These are phyloP conservation scores for Stagonosporopsis vannaccii DNA, from an alignment of 2,329 filamentous ascomycete species.

Conservation along the genomic window DNA sequence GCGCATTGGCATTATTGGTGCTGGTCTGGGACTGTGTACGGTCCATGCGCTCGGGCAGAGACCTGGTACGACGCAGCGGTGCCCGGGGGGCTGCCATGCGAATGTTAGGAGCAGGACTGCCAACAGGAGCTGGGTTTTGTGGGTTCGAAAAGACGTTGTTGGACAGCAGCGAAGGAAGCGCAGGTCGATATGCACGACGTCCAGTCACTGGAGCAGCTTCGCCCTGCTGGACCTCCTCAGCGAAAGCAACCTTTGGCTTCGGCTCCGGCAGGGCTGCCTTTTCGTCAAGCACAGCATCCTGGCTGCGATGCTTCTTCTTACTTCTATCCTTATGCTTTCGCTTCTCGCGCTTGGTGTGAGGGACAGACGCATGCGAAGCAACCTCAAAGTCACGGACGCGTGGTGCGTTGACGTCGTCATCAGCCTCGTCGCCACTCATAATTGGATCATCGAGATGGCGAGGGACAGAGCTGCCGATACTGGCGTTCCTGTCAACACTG, in stretches of 20 bases:
- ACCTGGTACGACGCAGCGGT: constrained; percentile 44
- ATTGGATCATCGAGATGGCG: constrained; percentile 52
- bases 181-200: constrained; percentile 66
- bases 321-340: constrained; percentile 52
- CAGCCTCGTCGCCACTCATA: constrained; percentile 62
- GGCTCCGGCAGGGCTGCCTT: constrained; percentile 26
- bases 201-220: constrained; percentile 50
- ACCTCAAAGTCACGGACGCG: constrained; percentile 59
- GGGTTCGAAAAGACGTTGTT: constrained; percentile 71
- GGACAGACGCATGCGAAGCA: constrained; percentile 42
- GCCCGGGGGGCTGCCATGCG: constrained; percentile 42
- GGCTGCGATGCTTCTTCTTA: constrained; percentile 55
- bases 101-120: constrained; percentile 39
- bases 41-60: constrained; percentile 48
- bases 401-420: constrained; percentile 55
- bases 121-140: constrained; percentile 42
- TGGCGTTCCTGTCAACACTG: constrained; percentile 30
- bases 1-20: constrained; percentile 27
- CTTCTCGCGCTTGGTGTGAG: constrained; percentile 50
- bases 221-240: constrained; percentile 42
- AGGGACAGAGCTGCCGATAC: constrained; percentile 29
- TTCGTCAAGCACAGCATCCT: constrained; percentile 36
- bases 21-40: constrained; percentile 29
- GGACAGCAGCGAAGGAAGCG: constrained; percentile 70
- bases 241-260: constrained; percentile 49